Evolutionary conservation across 2,329 filamentous ascomycete species (phyloP), one percentile per base, ranked within the genome.

Genomic region (Laburnicola sp.): DNA sequence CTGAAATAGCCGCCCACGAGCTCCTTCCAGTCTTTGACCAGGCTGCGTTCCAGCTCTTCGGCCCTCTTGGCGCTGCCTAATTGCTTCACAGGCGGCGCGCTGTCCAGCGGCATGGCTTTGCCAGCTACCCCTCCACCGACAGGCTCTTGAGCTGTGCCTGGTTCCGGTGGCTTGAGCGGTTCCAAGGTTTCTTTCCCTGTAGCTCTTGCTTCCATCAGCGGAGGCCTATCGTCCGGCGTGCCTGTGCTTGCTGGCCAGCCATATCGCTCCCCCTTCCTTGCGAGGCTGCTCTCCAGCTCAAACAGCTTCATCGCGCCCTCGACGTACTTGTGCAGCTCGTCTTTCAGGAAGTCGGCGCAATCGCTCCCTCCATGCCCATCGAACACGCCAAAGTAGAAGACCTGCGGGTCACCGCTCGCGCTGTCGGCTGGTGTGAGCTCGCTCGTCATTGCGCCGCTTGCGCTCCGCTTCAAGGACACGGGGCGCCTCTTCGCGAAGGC

Each of bases 341-440:
- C 89, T 51, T 86, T 82, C 59, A 97, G 74, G 63, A 96, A 97
- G 16, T 87, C 86, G 53, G 91, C 91, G 72, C 94, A 97, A 70
- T 96, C 89, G 21, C 79, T 82, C 21, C 94, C 94, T 7, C 94
- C 94, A 75, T 99, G 94, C 2, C 94, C 94, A 73, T 99, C 94
- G 66, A 97, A 99, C 1, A 97, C 86, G 1, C 84, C 92, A 79
- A 97, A 99, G 73, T 97, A 99, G 74, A 99, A 99, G 30, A 97
- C 87, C 70, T 97, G 93, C 1, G 93, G 93, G 68, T 97, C 93
- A 2, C 93, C 93, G 56, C 84, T 88, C 1, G 88, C 84, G 58
- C 86, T 88, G 51, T 89, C 88, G 4, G 90, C 89, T 7, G 80
- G 84, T 23, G 82, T 89, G 43, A 82, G 85, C 73, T 85, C 85